These are phyloP conservation scores for Backusella westeae DNA, from an alignment of 192 early-diverging fungal species.

Conservation along the genomic window DNA sequence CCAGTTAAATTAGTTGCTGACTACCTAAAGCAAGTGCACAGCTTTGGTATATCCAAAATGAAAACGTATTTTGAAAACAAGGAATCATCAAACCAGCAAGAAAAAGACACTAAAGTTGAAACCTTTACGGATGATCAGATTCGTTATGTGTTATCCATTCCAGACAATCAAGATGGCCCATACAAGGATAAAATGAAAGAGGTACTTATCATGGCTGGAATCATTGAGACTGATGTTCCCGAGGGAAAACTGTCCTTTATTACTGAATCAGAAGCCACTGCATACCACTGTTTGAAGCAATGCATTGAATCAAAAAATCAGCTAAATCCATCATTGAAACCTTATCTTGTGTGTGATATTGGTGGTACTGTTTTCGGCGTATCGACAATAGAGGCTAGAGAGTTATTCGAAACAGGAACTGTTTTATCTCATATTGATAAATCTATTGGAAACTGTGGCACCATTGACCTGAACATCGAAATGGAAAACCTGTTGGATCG, in stretches of 20 bases:
- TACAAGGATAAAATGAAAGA: not conserved
- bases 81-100: not conserved
- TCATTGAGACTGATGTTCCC: not conserved
- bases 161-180: not conserved
- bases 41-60: not conserved
- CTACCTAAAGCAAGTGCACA: not conserved
- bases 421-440: not conserved
- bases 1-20: not conserved
- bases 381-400: not conserved
- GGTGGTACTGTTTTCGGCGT: not conserved
- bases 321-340: not conserved
- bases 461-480: not conserved
- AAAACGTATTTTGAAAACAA: not conserved
- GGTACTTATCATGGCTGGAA: not conserved
- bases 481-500: not conserved
- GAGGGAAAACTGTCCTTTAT: not conserved
- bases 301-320: not conserved
- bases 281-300: not conserved
- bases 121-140: not conserved
- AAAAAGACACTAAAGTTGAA: not conserved
- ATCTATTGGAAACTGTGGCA: not conserved
- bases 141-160: not conserved
- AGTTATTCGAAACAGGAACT: not conserved
- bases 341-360: not conserved
- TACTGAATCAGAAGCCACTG: not conserved